Conservation (phyloP, 2,329 filamentous ascomycete genomes). For the Bipolaris bicolor region DNA sequence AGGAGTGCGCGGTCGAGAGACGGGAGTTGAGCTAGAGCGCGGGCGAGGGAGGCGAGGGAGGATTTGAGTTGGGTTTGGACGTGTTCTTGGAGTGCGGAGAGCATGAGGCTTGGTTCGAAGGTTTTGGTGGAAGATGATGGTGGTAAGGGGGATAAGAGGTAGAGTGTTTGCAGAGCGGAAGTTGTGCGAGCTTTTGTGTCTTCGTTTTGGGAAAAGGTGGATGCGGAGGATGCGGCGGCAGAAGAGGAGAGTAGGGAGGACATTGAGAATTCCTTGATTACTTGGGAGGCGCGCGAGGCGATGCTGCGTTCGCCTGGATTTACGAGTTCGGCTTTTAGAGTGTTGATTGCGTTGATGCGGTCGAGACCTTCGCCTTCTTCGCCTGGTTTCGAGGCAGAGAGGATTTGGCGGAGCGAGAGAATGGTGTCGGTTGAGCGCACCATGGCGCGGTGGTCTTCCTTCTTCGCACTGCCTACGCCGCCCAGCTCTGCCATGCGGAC, state of each 20-base stretch:
- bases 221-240: slow-evolving; percentile 42
- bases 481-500: slow-evolving; percentile 78
- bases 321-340: slow-evolving; percentile 72
- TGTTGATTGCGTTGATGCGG: slow-evolving; percentile 72
- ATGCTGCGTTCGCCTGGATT: slow-evolving; percentile 75
- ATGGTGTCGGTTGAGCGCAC: slow-evolving; percentile 83
- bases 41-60: slow-evolving; percentile 74
- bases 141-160: slow-evolving; percentile 75
- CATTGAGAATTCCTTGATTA: slow-evolving; percentile 83
- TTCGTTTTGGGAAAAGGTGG: slow-evolving; percentile 67
- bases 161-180: slow-evolving; percentile 77
- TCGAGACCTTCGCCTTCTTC: slow-evolving; percentile 80
- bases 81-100: slow-evolving; percentile 80
- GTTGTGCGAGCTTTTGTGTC: slow-evolving; percentile 76
- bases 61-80: slow-evolving; percentile 81
- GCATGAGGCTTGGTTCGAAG: slow-evolving; percentile 72
- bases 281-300: slow-evolving; percentile 75
- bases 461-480: slow-evolving; percentile 55
- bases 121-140: slow-evolving; percentile 26
- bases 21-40: slow-evolving; percentile 79
- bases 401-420: slow-evolving; percentile 74
- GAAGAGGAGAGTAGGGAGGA: slow-evolving; percentile 57
- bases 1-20: slow-evolving; percentile 79
- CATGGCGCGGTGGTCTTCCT: slow-evolving; percentile 77
- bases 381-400: slow-evolving; percentile 69